Percentiles rank a stretch among this genome's conserved stretches.
Evolutionary conservation across 495 filamentous ascomycete species (phyloP).

Genomic region (Penicillium cataractarum): DNA sequence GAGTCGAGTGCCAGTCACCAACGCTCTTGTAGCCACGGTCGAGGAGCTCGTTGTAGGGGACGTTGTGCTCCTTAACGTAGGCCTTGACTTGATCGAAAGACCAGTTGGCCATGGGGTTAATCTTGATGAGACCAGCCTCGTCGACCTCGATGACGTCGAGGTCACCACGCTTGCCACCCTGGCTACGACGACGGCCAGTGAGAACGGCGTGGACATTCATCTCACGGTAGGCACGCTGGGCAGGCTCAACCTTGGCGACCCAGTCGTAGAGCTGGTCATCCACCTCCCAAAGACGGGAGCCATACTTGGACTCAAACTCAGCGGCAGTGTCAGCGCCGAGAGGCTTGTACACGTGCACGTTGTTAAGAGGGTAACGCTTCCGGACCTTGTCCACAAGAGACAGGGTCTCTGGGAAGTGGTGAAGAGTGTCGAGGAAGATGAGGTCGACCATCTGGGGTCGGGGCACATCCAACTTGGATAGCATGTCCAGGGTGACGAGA

Average conservation of each 20-base stretch:
- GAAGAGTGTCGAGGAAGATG: slow-evolving; percentile 95
- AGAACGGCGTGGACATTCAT: slow-evolving; percentile 89
- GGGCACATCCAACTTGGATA: slow-evolving; percentile 79
- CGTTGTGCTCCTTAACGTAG: slow-evolving; percentile 81
- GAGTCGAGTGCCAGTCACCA: slow-evolving; percentile 97
- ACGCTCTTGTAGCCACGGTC: slow-evolving; percentile 95
- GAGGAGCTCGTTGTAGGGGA: slow-evolving; percentile 91
- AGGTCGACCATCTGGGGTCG: slow-evolving; percentile 74
- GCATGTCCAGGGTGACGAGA: slow-evolving; percentile 92
- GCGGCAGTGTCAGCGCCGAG: slow-evolving; percentile 65
- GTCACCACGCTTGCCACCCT: slow-evolving; percentile 89
- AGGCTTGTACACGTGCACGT: slow-evolving; percentile 88
- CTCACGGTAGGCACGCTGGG: slow-evolving; percentile 87
- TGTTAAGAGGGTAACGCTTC: slow-evolving; percentile 73
- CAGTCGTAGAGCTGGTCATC: slow-evolving; percentile 93
- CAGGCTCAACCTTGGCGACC: slow-evolving; percentile 95
- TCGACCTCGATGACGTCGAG: slow-evolving; percentile 91
- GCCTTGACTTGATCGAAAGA: slow-evolving; percentile 83
- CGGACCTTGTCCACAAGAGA: slow-evolving; percentile 78
- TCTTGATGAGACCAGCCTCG: slow-evolving; percentile 90
- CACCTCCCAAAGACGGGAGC: slow-evolving; percentile 81
- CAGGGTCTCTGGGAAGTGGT: slow-evolving; percentile 93
- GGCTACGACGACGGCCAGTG: slow-evolving; percentile 89
- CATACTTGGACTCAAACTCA: slow-evolving; percentile 81
- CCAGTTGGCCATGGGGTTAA: slow-evolving; percentile 99